phyloP scores from a whole-genome alignment of 1,284 basidiomycete species.

The Pascua sp. region DNA sequence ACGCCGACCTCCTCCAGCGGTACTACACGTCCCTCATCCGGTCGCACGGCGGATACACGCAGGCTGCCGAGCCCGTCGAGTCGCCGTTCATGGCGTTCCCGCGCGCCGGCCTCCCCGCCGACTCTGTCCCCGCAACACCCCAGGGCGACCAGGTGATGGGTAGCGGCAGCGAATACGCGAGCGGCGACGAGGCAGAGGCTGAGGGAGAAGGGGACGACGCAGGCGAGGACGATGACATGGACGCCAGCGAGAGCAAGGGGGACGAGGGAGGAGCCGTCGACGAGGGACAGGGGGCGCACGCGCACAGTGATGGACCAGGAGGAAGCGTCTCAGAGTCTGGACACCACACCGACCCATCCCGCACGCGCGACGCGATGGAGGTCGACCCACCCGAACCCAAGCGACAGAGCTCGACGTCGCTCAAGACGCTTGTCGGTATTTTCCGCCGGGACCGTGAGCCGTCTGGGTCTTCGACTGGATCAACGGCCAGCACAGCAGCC shows the following conservation, averaged over 20 bases:
- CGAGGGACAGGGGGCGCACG: constrained; percentile 5
- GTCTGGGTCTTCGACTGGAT: too few species aligned
- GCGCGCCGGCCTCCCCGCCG: constrained; percentile 5
- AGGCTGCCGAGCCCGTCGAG: constrained; percentile 33
- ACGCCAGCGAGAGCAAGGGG: constrained; percentile 1
- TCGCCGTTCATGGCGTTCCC: constrained; percentile 44
- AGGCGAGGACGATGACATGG: constrained; percentile 4
- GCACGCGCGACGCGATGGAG: too few species aligned
- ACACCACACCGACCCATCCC: too few species aligned
- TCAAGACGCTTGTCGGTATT: too few species aligned
- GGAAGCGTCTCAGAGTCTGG: too few species aligned
- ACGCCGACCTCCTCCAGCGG: constrained; percentile 46
- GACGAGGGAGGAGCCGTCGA: constrained; percentile 5
- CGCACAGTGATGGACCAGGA: too few species aligned
- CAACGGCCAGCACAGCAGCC: too few species aligned
- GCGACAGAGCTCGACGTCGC: too few species aligned
- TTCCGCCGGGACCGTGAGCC: too few species aligned
- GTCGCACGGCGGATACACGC: constrained; percentile 45
- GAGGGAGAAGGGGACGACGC: constrained; percentile 6
- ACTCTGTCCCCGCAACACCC: constrained; percentile 8
- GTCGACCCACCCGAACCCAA: too few species aligned
- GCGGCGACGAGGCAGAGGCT: neutral
- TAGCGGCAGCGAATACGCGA: neutral
- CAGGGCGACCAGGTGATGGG: neutral
- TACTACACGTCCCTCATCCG: constrained; percentile 51